Conservation (phyloP, 129 eudicot species). For the Lactuca saligna region DNA sequence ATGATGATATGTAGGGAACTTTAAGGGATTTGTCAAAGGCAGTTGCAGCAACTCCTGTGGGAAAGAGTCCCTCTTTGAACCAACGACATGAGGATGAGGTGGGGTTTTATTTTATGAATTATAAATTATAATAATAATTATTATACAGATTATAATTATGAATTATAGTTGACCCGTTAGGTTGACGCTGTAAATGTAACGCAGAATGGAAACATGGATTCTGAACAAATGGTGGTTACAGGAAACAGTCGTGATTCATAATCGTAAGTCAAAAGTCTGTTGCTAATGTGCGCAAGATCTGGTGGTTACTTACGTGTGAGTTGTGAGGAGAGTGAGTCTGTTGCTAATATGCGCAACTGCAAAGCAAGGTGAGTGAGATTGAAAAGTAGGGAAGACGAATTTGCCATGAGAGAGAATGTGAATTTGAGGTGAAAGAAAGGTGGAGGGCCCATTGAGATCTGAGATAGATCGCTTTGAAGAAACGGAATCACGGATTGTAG, state of each 20-base stretch:
- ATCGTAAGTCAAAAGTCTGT: not conserved
- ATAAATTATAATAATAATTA: too few relatives aligned
- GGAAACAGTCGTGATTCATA: not conserved
- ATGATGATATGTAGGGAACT: conserved; percentile 38
- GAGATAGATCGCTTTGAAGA: not conserved
- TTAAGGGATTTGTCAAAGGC: conserved; percentile 54
- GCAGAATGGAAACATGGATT: not conserved
- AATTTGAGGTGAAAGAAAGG: not conserved
- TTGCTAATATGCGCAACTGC: not conserved
- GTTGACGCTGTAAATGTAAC: too few relatives aligned
- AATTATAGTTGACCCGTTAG: too few relatives aligned
- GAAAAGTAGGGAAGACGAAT: not conserved
- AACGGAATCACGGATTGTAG: not conserved
- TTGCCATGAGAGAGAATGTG: too few relatives aligned
- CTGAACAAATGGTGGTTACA: not conserved
- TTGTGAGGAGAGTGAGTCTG: not conserved
- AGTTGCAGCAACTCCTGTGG: not conserved
- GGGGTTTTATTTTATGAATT: not conserved
- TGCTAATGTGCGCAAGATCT: too few relatives aligned
- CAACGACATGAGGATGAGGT: conserved; percentile 18
- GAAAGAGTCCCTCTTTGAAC: conserved; percentile 6
- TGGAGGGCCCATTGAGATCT: not conserved
- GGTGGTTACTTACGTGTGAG: not conserved
- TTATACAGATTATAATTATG: too few relatives aligned
- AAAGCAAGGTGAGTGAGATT: not conserved